Percentiles rank a stretch among this genome's conserved stretches.
Conservation (phyloP, 2,329 filamentous ascomycete species). For the Chrysosporium keratinophilum region DNA sequence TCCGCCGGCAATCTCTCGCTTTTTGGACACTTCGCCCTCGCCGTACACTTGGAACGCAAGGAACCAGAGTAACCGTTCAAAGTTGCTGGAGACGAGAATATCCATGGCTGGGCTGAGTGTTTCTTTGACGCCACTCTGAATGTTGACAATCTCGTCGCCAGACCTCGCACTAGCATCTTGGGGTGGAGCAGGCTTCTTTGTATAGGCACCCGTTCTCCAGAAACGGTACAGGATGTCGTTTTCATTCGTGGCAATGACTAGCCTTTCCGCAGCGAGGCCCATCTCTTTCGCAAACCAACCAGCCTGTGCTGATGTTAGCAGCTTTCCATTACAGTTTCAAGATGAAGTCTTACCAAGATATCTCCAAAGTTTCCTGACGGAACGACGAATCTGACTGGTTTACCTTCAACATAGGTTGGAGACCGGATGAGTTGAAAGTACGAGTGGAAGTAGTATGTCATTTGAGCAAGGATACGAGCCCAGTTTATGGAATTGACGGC, state of each 20-base stretch:
- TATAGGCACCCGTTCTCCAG: slow-evolving; percentile 77
- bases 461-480: slow-evolving; percentile 89
- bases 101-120: slow-evolving; percentile 96
- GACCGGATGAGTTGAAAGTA: slow-evolving; percentile 70
- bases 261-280: slow-evolving; percentile 78
- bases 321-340: neutral
- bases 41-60: slow-evolving; percentile 65
- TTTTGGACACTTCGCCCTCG: slow-evolving; percentile 43
- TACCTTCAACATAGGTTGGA: slow-evolving; percentile 48
- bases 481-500: slow-evolving; percentile 97
- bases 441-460: slow-evolving; percentile 91
- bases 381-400: slow-evolving; percentile 65
- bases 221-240: slow-evolving; percentile 96
- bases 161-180: slow-evolving; percentile 11
- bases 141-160: slow-evolving; percentile 45
- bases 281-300: slow-evolving; percentile 87
- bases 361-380: slow-evolving; percentile 97
- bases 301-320: slow-evolving; percentile 20
- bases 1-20: slow-evolving; percentile 49
- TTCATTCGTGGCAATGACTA: slow-evolving; percentile 89
- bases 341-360: slow-evolving; percentile 46
- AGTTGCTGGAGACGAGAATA: slow-evolving; percentile 91
- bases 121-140: slow-evolving; percentile 69
- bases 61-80: slow-evolving; percentile 92
- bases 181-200: slow-evolving; percentile 55